Percentiles rank a stretch among this genome's conserved stretches.
Evolutionary conservation across 352 stramenopile genomes (phyloP).

Genomic region (Lagenidium sp.): DNA sequence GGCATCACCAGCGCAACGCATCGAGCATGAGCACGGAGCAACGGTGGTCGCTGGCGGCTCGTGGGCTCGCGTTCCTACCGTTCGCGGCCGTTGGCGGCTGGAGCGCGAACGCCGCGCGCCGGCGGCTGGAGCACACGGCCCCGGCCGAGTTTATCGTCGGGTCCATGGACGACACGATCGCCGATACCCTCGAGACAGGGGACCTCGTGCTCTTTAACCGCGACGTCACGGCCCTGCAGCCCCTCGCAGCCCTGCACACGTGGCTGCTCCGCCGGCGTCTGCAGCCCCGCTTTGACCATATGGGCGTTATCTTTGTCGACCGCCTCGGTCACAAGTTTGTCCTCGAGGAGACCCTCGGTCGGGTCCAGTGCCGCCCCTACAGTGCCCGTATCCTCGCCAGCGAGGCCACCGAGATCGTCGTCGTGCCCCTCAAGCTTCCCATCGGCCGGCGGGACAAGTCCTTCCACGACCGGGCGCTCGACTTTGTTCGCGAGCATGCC

Average conservation of each 20-base stretch:
- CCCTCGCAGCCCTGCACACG: conserved; percentile 59
- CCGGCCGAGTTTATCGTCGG: conserved; percentile 53
- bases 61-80: conserved; percentile 47
- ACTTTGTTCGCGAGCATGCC: conserved; percentile 48
- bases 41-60: conserved; percentile 18
- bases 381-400: conserved; percentile 64
- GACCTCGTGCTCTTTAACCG: conserved; percentile 76
- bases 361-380: conserved; percentile 75
- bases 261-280: conserved; percentile 39
- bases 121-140: conserved; percentile 34
- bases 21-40: too few relatives aligned
- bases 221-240: conserved; percentile 62
- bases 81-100: conserved; percentile 44
- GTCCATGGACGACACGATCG: conserved; percentile 83
- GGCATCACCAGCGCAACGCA: too few relatives aligned
- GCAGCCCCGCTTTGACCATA: conserved; percentile 72
- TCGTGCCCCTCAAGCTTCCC: conserved; percentile 57
- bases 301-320: conserved; percentile 75
- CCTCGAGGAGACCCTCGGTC: conserved; percentile 72
- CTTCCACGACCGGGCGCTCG: conserved; percentile 42
- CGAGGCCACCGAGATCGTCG: conserved; percentile 64
- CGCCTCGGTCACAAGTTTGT: conserved; percentile 75
- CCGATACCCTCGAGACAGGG: conserved; percentile 80
- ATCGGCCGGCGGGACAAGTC: conserved; percentile 43
- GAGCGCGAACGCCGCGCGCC: conserved; percentile 57